These are phyloP conservation scores for Russula virescens DNA, from an alignment of 768 basidiomycete species.

Conservation along the genomic window DNA sequence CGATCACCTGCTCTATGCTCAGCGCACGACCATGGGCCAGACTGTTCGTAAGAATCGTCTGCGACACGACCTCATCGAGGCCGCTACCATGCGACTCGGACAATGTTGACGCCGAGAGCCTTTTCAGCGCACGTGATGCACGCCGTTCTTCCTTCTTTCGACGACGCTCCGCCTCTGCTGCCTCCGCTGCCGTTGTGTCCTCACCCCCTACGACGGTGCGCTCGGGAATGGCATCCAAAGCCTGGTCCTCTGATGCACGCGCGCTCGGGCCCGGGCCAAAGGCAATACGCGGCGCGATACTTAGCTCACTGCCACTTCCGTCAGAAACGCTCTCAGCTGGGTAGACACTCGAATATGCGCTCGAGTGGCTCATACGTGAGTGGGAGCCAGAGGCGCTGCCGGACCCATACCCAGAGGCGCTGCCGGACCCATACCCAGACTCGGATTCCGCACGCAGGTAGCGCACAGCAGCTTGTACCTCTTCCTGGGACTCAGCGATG, in stretches of 20 bases:
- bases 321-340: slow-evolving; percentile 22
- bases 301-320: slow-evolving; percentile 13
- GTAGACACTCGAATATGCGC: slow-evolving; percentile 22
- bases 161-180: slow-evolving; percentile 14
- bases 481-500: slow-evolving; percentile 17
- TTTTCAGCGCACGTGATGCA: slow-evolving; percentile 21
- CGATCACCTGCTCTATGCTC: slow-evolving; percentile 25
- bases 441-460: slow-evolving; percentile 22
- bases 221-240: slow-evolving; percentile 22
- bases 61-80: slow-evolving; percentile 12
- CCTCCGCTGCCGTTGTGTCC: not conserved
- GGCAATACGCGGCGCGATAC: slow-evolving; percentile 6
- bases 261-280: slow-evolving; percentile 19
- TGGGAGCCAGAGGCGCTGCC: slow-evolving; percentile 14
- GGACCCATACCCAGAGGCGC: slow-evolving; percentile 20
- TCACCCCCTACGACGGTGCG: slow-evolving; percentile 4
- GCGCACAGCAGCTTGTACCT: slow-evolving; percentile 21
- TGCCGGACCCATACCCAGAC: slow-evolving; percentile 22
- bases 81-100: not conserved
- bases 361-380: slow-evolving; percentile 17
- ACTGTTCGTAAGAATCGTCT: not conserved
- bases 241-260: slow-evolving; percentile 18
- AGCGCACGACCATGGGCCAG: slow-evolving; percentile 6
- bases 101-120: slow-evolving; percentile 11
- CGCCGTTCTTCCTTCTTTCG: slow-evolving; percentile 22